Evolutionary conservation across 2,329 filamentous ascomycete species (phyloP).

Genomic region (Colletotrichum brevisporum): DNA sequence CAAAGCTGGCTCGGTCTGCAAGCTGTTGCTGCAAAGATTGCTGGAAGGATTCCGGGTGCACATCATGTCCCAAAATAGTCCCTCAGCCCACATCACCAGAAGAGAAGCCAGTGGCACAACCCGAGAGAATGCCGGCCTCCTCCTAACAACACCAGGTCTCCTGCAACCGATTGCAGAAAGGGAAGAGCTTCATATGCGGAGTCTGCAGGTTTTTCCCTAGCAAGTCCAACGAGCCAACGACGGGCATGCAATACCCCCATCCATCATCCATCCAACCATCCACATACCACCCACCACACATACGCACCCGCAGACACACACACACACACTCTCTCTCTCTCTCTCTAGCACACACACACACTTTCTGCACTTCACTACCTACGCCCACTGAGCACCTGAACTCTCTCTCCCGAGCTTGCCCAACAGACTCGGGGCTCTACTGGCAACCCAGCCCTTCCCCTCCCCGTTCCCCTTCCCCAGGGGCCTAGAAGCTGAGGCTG

Average conservation of each 20-base stretch:
- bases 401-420: slow-evolving; percentile 13
- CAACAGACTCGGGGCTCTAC: background rate
- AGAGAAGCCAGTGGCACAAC: slow-evolving; percentile 35
- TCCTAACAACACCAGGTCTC: slow-evolving; percentile 30
- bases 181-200: slow-evolving; percentile 33
- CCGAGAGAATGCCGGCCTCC: slow-evolving; percentile 33
- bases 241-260: slow-evolving; percentile 10
- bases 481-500: slow-evolving; percentile 15
- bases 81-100: slow-evolving; percentile 25
- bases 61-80: slow-evolving; percentile 42
- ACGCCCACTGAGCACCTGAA: background rate
- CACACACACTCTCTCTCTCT: background rate
- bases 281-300: slow-evolving; percentile 15
- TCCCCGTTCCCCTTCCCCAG: slow-evolving; percentile 7
- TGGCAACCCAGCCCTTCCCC: background rate
- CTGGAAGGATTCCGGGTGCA: slow-evolving; percentile 31
- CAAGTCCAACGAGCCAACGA: slow-evolving; percentile 32
- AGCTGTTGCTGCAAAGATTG: slow-evolving; percentile 19
- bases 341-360: background rate
- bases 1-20: slow-evolving; percentile 25
- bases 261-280: slow-evolving; percentile 21
- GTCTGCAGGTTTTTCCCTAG: slow-evolving; percentile 30
- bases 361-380: background rate
- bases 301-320: background rate
- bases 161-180: slow-evolving; percentile 35